Evolutionary conservation across 371 early-diverging fungal genomes (phyloP).

Genomic region (Mortierella sp.): DNA sequence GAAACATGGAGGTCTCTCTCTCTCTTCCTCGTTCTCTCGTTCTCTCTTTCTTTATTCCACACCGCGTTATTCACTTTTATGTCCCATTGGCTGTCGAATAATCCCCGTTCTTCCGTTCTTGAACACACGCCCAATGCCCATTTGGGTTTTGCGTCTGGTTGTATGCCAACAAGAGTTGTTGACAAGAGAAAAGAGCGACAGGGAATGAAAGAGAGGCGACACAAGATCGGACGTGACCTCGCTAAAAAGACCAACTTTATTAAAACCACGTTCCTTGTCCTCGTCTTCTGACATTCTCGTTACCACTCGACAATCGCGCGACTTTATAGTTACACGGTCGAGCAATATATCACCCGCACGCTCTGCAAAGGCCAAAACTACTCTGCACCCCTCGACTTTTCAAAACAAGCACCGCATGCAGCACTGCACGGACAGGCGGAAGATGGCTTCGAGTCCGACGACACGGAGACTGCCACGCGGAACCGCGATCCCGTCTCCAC

Average conservation of each 20-base stretch:
- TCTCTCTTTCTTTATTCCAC: background rate
- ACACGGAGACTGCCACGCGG: constrained; percentile 16
- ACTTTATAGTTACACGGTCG: constrained; percentile 42
- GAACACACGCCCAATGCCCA: background rate
- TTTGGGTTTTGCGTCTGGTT: background rate
- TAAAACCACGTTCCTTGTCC: constrained; percentile 27
- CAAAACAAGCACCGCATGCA: constrained; percentile 12
- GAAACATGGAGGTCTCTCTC: background rate
- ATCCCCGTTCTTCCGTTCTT: background rate
- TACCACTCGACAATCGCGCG: background rate
- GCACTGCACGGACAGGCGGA: background rate
- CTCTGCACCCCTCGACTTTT: constrained; percentile 56
- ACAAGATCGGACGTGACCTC: background rate
- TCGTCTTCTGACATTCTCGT: background rate
- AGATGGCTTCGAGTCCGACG: background rate
- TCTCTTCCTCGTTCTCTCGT: no score
- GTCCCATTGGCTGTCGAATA: background rate
- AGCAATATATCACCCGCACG: constrained; percentile 48
- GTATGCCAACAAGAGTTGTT: background rate
- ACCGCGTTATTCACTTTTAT: background rate
- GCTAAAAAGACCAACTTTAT: constrained; percentile 9
- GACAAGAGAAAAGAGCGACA: background rate
- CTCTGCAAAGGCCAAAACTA: constrained; percentile 54
- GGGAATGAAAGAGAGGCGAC: background rate
- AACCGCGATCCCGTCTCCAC: background rate